phyloP scores from a whole-genome alignment of 768 basidiomycete genomes.

The Rhizopogon vesiculosus region DNA sequence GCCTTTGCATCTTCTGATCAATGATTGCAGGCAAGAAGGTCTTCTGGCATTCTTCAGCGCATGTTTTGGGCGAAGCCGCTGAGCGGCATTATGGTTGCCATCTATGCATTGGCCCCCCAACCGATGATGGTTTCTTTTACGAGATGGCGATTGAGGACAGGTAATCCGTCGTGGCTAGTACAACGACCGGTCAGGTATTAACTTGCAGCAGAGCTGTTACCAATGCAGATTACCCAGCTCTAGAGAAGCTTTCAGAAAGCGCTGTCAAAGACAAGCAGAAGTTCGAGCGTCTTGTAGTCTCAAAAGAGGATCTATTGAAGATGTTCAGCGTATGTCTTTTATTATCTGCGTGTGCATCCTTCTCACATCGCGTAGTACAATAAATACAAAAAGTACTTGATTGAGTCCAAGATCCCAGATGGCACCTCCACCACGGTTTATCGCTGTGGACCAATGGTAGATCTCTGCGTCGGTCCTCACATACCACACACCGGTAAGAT shows the following conservation, averaged over 20 bases:
- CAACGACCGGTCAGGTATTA: not conserved
- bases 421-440: conserved; percentile 97
- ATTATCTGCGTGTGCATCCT: not conserved
- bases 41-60: conserved; percentile 99
- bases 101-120: conserved; percentile 94
- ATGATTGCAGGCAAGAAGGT: conserved; percentile 74
- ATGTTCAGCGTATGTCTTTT: conserved; percentile 82
- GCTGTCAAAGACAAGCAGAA: conserved; percentile 96
- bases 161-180: conserved; percentile 27
- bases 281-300: conserved; percentile 90
- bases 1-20: conserved; percentile 1
- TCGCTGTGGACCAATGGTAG: conserved; percentile 97
- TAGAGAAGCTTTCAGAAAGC: conserved; percentile 84
- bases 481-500: conserved; percentile 97
- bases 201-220: conserved; percentile 56
- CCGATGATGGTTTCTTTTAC: conserved; percentile 98
- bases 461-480: conserved; percentile 95
- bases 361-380: conserved; percentile 67
- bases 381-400: conserved; percentile 96
- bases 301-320: conserved; percentile 92
- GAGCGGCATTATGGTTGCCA: conserved; percentile 97
- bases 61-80: conserved; percentile 94
- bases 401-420: conserved; percentile 93
- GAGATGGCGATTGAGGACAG: conserved; percentile 91
- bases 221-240: conserved; percentile 76